Evolutionary conservation across 352 stramenopile species (phyloP), one percentile per base, ranked within the genome.

Genomic region (Phytophthora pistaciae): DNA sequence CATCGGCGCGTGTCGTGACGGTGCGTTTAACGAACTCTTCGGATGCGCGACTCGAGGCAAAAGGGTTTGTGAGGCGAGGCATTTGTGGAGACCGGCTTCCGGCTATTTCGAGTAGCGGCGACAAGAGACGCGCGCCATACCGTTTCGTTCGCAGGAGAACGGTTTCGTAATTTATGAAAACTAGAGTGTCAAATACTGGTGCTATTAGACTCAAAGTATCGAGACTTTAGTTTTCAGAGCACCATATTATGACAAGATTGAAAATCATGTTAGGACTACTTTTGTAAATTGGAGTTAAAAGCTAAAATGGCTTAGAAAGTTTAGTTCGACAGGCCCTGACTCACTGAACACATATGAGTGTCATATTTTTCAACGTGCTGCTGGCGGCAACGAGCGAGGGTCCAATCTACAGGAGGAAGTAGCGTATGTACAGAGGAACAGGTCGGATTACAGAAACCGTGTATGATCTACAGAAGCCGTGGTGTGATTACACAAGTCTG

Each of bases 81-180:
- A 56, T 52, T 14, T 49, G 14, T n/a, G 20, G 23, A 10, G 42
- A 44, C 23, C 16, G 14, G 16, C 25, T 16, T 42, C 13, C 16
- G 13, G 40, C 40, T 48, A 18, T 67, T 23, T 16, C 50, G 36
- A 50, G 31, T 50, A 23, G 40, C 10, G 23, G 31, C 21, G 14
- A 48, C 64, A n/a, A 66, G 64, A 60, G 64, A 71, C 64, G 64
- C 57, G 56, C 64, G 56, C 56, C 31, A 53, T 72, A 10, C 60
- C 56, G 65, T 67, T 56, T 71, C 49, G 44, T 70, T 70, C 18
- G 44, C 48, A 23, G 31, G 49, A 44, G 10, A 36, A 33, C 58
- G 13, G 25, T 18, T 56, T 48, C 21, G 54, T 10, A 44, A 21
- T 31, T 25, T 33, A 18, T 0, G 27, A 3, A 56, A 49, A 38